phyloP scores from a whole-genome alignment of 1,284 basidiomycete genomes.

The Trichosporon coremiiforme region DNA sequence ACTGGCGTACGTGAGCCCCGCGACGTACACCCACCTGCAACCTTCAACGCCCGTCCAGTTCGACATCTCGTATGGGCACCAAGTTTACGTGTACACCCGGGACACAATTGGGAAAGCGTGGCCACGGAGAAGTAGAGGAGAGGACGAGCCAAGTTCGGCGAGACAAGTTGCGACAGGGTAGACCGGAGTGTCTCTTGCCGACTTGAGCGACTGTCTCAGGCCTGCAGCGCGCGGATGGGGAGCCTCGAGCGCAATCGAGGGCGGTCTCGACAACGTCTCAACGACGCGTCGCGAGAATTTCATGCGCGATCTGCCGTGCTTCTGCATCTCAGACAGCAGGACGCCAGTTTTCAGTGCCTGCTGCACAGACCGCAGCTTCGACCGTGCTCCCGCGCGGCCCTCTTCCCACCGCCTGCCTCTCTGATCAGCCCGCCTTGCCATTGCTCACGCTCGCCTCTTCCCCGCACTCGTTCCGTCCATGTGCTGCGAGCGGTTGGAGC shows the following conservation, averaged over 20 bases:
- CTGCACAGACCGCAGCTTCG: not conserved
- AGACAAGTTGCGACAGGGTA: not conserved
- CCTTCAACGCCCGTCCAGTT: not conserved
- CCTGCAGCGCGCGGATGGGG: not conserved
- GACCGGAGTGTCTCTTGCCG: not conserved
- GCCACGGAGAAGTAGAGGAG: not conserved
- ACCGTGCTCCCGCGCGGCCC: constrained; percentile 5
- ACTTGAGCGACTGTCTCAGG: not conserved
- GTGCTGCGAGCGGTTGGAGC: not conserved
- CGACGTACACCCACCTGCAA: not conserved
- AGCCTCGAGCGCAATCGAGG: not conserved
- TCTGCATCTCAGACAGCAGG: not conserved
- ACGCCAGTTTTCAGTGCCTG: constrained; percentile 11
- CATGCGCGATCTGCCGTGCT: not conserved
- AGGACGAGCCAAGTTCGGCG: not conserved
- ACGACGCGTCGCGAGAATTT: constrained; percentile 6
- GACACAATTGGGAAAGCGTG: not conserved
- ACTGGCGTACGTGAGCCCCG: not conserved
- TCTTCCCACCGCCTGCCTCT: not conserved
- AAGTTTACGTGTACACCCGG: not conserved
- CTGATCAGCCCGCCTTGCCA: not conserved
- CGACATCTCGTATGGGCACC: not conserved
- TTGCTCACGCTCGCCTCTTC: not conserved
- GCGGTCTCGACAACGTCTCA: not conserved
- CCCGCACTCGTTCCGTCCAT: not conserved